Evolutionary conservation across 2,329 filamentous ascomycete species (phyloP).

Genomic region (Phialemonium atrogriseum): DNA sequence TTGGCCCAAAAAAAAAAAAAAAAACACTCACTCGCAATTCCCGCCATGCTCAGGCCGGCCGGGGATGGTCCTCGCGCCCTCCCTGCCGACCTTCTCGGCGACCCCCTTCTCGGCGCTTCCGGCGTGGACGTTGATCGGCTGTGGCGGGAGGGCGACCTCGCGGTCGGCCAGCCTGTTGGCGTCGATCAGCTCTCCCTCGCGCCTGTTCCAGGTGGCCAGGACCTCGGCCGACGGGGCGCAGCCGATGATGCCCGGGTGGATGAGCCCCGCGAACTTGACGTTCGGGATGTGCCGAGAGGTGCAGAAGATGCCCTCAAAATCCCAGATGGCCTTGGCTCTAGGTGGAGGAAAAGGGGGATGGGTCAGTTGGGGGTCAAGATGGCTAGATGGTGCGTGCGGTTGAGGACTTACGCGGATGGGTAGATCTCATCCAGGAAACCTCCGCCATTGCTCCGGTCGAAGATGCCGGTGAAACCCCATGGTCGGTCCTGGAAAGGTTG

Average conservation of each 20-base stretch:
- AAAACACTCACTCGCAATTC: conserved; percentile 59
- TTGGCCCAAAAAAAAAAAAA: too few species aligned
- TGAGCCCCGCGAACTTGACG: conserved; percentile 80
- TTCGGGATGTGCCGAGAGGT: conserved; percentile 79
- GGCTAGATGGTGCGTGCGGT: background rate
- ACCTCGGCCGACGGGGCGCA: conserved; percentile 77
- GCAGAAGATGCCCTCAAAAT: conserved; percentile 57
- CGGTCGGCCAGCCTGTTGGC: conserved; percentile 53
- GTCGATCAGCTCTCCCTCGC: conserved; percentile 72
- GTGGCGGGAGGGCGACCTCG: conserved; percentile 69
- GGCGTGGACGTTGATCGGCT: conserved; percentile 64
- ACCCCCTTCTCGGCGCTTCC: conserved; percentile 52
- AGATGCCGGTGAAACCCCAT: conserved; percentile 86
- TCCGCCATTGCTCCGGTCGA: conserved; percentile 72
- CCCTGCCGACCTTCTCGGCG: conserved; percentile 59
- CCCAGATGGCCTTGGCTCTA: conserved; percentile 50
- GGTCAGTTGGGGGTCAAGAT: background rate
- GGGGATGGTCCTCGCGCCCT: conserved; percentile 80
- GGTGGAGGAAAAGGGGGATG: background rate
- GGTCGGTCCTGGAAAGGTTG: conserved; percentile 79
- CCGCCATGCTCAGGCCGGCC: conserved; percentile 81
- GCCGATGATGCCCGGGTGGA: conserved; percentile 86
- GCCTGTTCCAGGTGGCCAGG: conserved; percentile 72
- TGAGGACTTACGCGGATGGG: conserved; percentile 59
- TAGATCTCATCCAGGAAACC: conserved; percentile 86